Conservation (phyloP, 768 basidiomycete genomes). For the Agrocybe pediades region DNA sequence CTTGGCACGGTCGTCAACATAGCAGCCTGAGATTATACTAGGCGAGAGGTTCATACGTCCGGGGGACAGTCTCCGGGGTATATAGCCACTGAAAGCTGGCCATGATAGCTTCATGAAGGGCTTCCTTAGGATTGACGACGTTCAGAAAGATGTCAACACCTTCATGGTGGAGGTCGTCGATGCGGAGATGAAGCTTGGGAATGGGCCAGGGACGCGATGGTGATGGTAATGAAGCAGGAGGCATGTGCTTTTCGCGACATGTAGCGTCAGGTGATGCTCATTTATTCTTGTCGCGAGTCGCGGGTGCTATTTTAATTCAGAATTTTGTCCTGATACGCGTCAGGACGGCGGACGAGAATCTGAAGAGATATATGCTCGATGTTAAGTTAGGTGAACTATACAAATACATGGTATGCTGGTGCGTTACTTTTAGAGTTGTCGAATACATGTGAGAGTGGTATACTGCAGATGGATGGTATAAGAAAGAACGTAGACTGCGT, state of each 20-base stretch:
- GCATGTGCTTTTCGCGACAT: slow-evolving; percentile 17
- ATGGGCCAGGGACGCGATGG: slow-evolving; percentile 45
- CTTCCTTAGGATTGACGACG: slow-evolving; percentile 43
- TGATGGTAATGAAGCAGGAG: slow-evolving; percentile 24
- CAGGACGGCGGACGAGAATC: slow-evolving; percentile 16
- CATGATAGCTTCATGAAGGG: slow-evolving; percentile 45
- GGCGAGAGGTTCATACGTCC: slow-evolving; percentile 28
- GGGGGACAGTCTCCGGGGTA: slow-evolving; percentile 37
- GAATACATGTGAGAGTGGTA: slow-evolving; percentile 13
- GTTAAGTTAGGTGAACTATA: slow-evolving; percentile 7
- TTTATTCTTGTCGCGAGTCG: slow-evolving; percentile 5
- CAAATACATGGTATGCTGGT: slow-evolving; percentile 16
- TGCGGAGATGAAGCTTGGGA: slow-evolving; percentile 54
- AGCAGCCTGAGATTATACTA: not conserved
- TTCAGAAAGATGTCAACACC: slow-evolving; percentile 60
- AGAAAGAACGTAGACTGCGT: not conserved
- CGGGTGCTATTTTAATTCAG: slow-evolving; percentile 4
- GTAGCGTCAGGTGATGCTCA: slow-evolving; percentile 21
- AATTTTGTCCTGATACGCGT: no score
- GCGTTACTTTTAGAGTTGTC: slow-evolving; percentile 14
- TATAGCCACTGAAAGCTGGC: slow-evolving; percentile 52
- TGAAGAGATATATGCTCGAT: not conserved
- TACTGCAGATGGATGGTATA: slow-evolving; percentile 3
- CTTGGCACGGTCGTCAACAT: slow-evolving; percentile 30
- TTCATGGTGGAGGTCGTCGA: slow-evolving; percentile 62